Evolutionary conservation across 805 yeast genomes (phyloP), one percentile per base, ranked within the genome.

Genomic region (Cyberlindnera maclurae): DNA sequence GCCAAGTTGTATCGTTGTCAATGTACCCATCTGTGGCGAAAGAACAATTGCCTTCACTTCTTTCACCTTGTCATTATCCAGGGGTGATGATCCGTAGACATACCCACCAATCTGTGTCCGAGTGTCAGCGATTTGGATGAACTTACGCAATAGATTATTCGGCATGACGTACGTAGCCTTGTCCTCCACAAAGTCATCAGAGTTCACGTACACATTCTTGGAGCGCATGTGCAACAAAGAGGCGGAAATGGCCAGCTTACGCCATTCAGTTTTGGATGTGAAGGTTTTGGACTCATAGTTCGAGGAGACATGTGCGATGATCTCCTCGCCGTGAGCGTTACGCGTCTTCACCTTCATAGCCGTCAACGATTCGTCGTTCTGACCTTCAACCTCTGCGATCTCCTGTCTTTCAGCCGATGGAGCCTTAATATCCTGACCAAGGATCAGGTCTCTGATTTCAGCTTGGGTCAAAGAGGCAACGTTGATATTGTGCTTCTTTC

Each of bases 241-340:
- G 0, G 94, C 71, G 1, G 94, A 79, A 35, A 93, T 75, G 0
- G 97, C 96, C 29, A 94, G 64, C 38, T 71, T 71, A 50, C 97
- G 71, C 99, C 99, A 93, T 54, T 88, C 95, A 27, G 88, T 78
- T 57, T 77, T 80, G 2, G 96, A 85, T 33, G 80, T 70, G 57
- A 93, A 93, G 12, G 80, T 64, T 63, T 78, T 80, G 52, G 86
- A 93, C 57, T 88, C 98, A 55, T 84, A 89, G 45, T 77, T 77
- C 13, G 89, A 78, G 0, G 97, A 88, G 0, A 97, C 88, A 24
- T 90, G 96, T 0, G 96, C 90, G 31, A 84, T 82, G 52, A 93
- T 90, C 51, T 89, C 94, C 55, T 93, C 98, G 26, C 99, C 99
- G 54, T 89, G 97, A 2, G 85, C 95, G 55, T 87, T 93, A 18